A percentile compares a stretch with the other conserved stretches of the same genome.
Conservation (phyloP, 805 yeast genomes). For the Zygoascus flipseniorum region DNA sequence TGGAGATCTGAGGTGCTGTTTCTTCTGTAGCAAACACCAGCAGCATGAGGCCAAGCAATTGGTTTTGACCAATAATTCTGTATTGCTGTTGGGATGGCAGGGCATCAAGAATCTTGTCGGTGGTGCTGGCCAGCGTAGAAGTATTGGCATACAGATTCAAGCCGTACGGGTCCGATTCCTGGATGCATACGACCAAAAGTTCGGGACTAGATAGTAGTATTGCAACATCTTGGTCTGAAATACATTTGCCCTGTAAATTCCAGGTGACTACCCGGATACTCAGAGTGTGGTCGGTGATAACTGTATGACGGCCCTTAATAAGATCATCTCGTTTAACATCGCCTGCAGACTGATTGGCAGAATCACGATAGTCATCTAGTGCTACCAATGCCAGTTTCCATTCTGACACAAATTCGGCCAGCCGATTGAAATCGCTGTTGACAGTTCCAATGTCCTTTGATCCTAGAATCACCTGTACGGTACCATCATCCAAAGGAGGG, state of each 20-base stretch:
- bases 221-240: conserved; percentile 13
- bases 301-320: not conserved
- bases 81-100: conserved; percentile 23
- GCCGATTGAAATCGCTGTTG: conserved; percentile 2
- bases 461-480: conserved; percentile 3
- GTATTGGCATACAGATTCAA: conserved; percentile 28
- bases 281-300: conserved; percentile 14
- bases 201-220: conserved; percentile 15
- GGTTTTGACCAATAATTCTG: conserved; percentile 35
- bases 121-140: conserved; percentile 22
- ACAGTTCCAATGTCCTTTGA: conserved; percentile 8
- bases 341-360: conserved; percentile 4
- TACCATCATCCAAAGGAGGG: not conserved
- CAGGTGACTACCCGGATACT: conserved; percentile 23
- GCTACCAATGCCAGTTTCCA: conserved; percentile 25
- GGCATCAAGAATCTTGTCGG: conserved; percentile 17
- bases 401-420: conserved; percentile 23
- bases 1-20: conserved; percentile 32
- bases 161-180: conserved; percentile 44
- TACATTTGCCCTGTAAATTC: conserved; percentile 25
- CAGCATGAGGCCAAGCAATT: conserved; percentile 45
- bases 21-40: conserved; percentile 33
- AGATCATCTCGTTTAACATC: not conserved
- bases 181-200: conserved; percentile 38
- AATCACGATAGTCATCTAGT: conserved; percentile 15